Conservation (phyloP, 495 filamentous ascomycete species). For the Monascus purpureus region DNA sequence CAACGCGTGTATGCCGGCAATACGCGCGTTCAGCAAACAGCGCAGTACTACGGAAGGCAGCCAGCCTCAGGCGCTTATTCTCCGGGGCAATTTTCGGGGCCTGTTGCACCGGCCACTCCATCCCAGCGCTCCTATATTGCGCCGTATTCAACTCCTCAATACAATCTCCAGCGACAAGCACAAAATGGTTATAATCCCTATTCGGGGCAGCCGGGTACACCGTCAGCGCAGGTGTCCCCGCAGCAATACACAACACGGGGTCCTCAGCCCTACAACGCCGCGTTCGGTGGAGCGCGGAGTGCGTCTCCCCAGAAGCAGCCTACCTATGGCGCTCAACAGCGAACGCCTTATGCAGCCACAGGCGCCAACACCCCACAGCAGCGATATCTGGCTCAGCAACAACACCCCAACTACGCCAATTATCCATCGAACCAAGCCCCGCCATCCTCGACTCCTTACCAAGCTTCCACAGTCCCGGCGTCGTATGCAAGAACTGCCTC, state of each 20-base stretch:
- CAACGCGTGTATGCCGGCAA: slow-evolving; percentile 21
- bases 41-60: slow-evolving; percentile 29
- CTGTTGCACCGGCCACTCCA: slow-evolving; percentile 29
- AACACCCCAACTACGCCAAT: slow-evolving; percentile 13
- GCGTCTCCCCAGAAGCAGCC: slow-evolving; percentile 20
- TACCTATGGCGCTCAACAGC: slow-evolving; percentile 12
- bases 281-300: slow-evolving; percentile 19
- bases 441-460: slow-evolving; percentile 21
- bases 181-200: slow-evolving; percentile 29
- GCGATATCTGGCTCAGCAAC: slow-evolving; percentile 17
- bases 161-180: slow-evolving; percentile 23
- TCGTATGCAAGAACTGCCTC: slow-evolving; percentile 29
- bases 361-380: slow-evolving; percentile 12
- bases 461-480: slow-evolving; percentile 26
- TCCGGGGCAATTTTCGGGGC: slow-evolving; percentile 17
- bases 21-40: slow-evolving; percentile 17
- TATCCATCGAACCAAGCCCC: slow-evolving; percentile 12
- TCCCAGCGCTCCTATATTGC: slow-evolving; percentile 23
- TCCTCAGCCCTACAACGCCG: slow-evolving; percentile 26
- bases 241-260: slow-evolving; percentile 28
- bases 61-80: slow-evolving; percentile 21
- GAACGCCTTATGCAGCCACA: slow-evolving; percentile 13
- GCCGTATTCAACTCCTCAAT: slow-evolving; percentile 24
- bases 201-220: slow-evolving; percentile 13
- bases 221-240: slow-evolving; percentile 19